Evolutionary conservation across 495 filamentous ascomycete species (phyloP).

Genomic region (Talaromyces adpressus): DNA sequence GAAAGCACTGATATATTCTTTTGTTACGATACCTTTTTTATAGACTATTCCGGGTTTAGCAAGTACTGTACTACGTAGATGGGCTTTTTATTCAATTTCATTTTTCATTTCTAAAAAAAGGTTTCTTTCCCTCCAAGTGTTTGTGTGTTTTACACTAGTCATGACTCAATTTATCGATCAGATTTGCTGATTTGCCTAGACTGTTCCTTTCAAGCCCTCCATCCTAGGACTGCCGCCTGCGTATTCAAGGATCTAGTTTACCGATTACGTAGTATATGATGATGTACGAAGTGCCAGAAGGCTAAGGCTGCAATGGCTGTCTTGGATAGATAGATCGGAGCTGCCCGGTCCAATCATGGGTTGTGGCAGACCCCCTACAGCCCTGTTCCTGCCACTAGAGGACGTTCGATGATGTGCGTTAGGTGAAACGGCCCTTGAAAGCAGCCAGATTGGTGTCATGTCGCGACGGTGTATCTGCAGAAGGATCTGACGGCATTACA

Average conservation of each 20-base stretch:
- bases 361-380: not conserved
- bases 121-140: no score
- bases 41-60: not conserved
- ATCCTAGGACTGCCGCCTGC: not conserved
- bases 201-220: not conserved
- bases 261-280: not conserved
- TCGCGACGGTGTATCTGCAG: not conserved
- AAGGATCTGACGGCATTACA: not conserved
- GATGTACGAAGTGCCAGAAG: not conserved
- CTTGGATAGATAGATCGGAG: not conserved
- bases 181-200: not conserved
- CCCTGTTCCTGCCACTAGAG: not conserved
- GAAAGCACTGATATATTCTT: not conserved
- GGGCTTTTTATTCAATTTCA: not conserved
- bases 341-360: slow-evolving; percentile 1
- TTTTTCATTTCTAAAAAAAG: not conserved
- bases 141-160: no score
- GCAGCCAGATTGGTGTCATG: not conserved
- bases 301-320: not conserved
- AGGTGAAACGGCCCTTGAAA: not conserved
- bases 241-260: not conserved
- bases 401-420: not conserved
- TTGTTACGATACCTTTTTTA: not conserved
- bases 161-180: not conserved
- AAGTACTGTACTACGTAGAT: not conserved